phyloP scores from a whole-genome alignment of 768 basidiomycete species.

The Termitomyces sp. region DNA sequence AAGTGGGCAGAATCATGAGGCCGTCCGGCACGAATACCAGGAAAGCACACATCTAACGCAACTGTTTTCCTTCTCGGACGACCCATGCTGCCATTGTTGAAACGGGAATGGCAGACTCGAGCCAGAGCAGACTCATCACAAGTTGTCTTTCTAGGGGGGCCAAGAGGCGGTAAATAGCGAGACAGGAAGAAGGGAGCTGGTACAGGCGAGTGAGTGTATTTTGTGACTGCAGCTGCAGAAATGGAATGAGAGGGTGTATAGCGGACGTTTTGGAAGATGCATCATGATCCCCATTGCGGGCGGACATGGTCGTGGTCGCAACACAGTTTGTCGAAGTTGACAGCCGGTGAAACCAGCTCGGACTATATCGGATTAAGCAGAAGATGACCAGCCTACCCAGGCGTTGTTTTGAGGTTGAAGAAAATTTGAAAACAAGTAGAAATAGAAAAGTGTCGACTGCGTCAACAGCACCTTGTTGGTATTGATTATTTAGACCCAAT shows the following conservation, averaged over 20 bases:
- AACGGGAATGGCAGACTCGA: conserved; percentile 69
- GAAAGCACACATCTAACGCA: conserved; percentile 20
- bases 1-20: conserved; percentile 12
- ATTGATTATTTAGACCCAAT: no score
- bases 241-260: conserved; percentile 71
- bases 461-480: no score
- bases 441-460: no score
- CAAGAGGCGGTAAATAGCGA: conserved; percentile 89
- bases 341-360: no score
- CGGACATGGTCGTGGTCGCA: conserved; percentile 4
- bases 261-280: neutral
- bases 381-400: no score
- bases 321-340: no score
- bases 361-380: no score
- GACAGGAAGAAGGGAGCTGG: conserved; percentile 81
- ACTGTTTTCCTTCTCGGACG: conserved; percentile 70
- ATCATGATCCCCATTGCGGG: neutral
- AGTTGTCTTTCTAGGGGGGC: conserved; percentile 80
- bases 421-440: no score
- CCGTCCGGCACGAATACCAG: conserved; percentile 6
- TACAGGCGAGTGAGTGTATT: conserved; percentile 77
- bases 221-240: conserved; percentile 79
- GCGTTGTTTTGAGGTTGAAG: no score
- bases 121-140: conserved; percentile 86
- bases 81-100: conserved; percentile 77